Conservation (phyloP, 2,329 filamentous ascomycete species). For the Pseudogymnoascus sp. region DNA sequence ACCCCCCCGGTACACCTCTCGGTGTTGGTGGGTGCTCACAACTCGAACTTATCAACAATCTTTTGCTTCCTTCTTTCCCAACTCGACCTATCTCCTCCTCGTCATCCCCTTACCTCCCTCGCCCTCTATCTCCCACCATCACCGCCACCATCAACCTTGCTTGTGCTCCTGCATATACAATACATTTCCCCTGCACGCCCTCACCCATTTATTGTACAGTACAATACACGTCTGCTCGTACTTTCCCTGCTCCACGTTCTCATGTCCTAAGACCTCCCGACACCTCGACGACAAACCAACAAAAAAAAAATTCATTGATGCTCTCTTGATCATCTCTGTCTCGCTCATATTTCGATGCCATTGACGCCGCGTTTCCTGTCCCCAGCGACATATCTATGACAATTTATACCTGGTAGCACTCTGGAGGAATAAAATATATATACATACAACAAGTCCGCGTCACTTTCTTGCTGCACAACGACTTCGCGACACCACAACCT, state of each 20-base stretch:
- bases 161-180: neutral
- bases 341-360: slow-evolving; percentile 2
- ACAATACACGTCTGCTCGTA: neutral
- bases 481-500: neutral
- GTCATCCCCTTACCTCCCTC: neutral
- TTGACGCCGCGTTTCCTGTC: neutral
- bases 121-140: neutral
- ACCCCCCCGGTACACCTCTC: neutral
- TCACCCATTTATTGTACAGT: neutral
- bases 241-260: neutral
- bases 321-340: neutral
- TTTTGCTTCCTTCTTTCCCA: slow-evolving; percentile 4
- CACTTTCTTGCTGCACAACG: slow-evolving; percentile 3
- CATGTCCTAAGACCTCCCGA: neutral
- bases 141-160: neutral
- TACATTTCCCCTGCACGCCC: neutral
- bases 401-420: neutral
- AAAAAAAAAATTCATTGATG: neutral
- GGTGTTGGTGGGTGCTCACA: neutral
- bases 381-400: neutral
- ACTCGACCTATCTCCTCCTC: neutral
- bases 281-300: neutral
- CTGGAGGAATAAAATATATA: neutral
- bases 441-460: neutral
- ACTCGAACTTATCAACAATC: neutral